Evolutionary conservation across 192 early-diverging fungal genomes (phyloP).

Genomic region (Ambispora gerdemannii): DNA sequence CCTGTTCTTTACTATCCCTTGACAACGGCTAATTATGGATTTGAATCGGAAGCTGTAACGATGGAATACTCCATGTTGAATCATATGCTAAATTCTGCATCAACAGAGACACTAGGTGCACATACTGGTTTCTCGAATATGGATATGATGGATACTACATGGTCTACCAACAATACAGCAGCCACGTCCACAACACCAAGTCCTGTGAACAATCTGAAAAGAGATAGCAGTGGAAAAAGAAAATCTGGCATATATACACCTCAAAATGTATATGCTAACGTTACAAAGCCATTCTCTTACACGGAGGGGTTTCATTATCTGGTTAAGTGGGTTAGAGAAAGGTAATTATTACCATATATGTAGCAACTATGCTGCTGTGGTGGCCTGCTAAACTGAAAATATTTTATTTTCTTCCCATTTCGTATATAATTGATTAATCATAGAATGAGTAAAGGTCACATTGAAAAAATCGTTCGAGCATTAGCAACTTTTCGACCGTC

Average conservation of each 20-base stretch:
- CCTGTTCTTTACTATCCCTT: conserved; percentile 39
- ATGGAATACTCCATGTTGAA: conserved; percentile 87
- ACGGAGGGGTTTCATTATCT: conserved; percentile 91
- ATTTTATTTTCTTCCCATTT: not conserved
- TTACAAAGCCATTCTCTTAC: conserved; percentile 85
- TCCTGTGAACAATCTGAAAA: conserved; percentile 6
- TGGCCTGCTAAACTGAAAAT: too few relatives aligned
- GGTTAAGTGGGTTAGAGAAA: conserved; percentile 73
- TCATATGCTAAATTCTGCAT: conserved; percentile 78
- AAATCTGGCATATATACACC: conserved; percentile 47
- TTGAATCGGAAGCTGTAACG: conserved; percentile 86
- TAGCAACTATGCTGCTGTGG: too few relatives aligned
- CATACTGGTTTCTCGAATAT: conserved; percentile 34
- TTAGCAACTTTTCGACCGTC: conserved; percentile 89
- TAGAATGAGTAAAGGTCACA: conserved; percentile 84
- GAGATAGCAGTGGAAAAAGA: conserved; percentile 39
- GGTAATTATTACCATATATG: conserved; percentile 41
- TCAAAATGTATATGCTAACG: conserved; percentile 73
- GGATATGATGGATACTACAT: conserved; percentile 38
- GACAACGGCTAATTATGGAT: conserved; percentile 48
- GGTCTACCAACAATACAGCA: conserved; percentile 31
- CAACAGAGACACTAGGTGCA: conserved; percentile 37
- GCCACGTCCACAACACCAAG: conserved; percentile 25
- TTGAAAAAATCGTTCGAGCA: conserved; percentile 85
- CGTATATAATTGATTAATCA: not conserved